phyloP scores from a whole-genome alignment of 2,329 filamentous ascomycete species.

The Penicillium sp. region DNA sequence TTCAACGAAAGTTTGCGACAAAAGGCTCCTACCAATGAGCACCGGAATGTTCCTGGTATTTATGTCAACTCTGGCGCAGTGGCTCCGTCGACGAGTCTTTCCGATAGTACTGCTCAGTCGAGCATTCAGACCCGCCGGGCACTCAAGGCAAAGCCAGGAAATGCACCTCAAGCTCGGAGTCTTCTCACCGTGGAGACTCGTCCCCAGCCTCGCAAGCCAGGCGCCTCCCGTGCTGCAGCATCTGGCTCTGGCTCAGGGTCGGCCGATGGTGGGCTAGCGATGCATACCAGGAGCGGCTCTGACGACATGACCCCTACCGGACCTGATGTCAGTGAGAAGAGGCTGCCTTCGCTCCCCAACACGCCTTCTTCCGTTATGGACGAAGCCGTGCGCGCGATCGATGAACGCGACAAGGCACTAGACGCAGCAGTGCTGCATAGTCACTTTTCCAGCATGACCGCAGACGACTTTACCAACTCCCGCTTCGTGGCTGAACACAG shows the following conservation, averaged over 20 bases:
- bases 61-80: slow-evolving; percentile 8
- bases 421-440: slow-evolving; percentile 38
- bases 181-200: slow-evolving; percentile 31
- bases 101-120: slow-evolving; percentile 11
- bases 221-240: slow-evolving; percentile 8
- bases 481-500: slow-evolving; percentile 30
- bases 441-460: slow-evolving; percentile 45
- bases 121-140: slow-evolving; percentile 42
- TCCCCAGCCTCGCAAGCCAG: slow-evolving; percentile 9
- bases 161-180: slow-evolving; percentile 26
- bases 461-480: slow-evolving; percentile 33
- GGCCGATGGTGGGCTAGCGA: slow-evolving; percentile 14
- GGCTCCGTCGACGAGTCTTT: slow-evolving; percentile 6
- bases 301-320: slow-evolving; percentile 28
- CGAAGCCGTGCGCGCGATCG: slow-evolving; percentile 38
- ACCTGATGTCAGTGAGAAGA: slow-evolving; percentile 35
- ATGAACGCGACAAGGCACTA: slow-evolving; percentile 32
- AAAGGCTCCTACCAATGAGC: slow-evolving; percentile 7
- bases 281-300: slow-evolving; percentile 5
- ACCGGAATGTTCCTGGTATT: slow-evolving; percentile 17
- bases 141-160: slow-evolving; percentile 29
- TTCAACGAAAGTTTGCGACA: not conserved
- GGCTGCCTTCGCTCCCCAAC: slow-evolving; percentile 48
- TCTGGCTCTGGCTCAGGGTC: slow-evolving; percentile 5
- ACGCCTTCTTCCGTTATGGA: slow-evolving; percentile 48